phyloP scores from a whole-genome alignment of 495 filamentous ascomycete species.

The Aspergillus wentii region DNA sequence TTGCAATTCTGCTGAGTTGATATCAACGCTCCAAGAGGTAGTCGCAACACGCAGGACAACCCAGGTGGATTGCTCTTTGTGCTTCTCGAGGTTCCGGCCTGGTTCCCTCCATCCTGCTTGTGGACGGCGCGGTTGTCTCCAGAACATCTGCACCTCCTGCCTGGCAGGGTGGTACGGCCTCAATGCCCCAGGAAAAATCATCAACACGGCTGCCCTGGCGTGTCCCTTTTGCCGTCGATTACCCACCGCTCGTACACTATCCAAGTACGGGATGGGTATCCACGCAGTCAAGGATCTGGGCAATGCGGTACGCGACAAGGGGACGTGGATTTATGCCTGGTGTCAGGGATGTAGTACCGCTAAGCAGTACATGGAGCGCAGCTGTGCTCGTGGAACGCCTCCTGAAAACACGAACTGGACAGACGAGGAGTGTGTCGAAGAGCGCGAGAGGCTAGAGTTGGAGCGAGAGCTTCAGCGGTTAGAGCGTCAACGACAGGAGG shows the following conservation, averaged over 20 bases:
- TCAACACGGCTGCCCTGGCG: slow-evolving; percentile 35
- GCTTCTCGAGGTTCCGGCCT: slow-evolving; percentile 26
- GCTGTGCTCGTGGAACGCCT: slow-evolving; percentile 26
- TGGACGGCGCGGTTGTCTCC: slow-evolving; percentile 18
- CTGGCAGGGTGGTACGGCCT: slow-evolving; percentile 18
- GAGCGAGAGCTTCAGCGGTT: slow-evolving; percentile 1
- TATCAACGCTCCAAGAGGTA: slow-evolving; percentile 22
- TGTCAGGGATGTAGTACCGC: slow-evolving; percentile 29
- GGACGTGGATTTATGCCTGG: slow-evolving; percentile 38
- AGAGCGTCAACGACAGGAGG: not conserved
- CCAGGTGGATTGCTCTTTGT: slow-evolving; percentile 30
- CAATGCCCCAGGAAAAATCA: slow-evolving; percentile 20
- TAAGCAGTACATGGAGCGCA: slow-evolving; percentile 24
- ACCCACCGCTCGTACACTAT: slow-evolving; percentile 23
- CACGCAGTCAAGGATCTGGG: slow-evolving; percentile 16
- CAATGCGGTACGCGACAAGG: slow-evolving; percentile 23
- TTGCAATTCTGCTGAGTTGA: slow-evolving; percentile 27
- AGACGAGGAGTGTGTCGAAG: slow-evolving; percentile 22
- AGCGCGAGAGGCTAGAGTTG: too few relatives aligned
- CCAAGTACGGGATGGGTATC: slow-evolving; percentile 15
- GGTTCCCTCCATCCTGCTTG: slow-evolving; percentile 17
- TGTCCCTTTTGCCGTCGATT: slow-evolving; percentile 40
- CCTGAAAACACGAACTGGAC: slow-evolving; percentile 19
- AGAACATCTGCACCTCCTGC: slow-evolving; percentile 19
- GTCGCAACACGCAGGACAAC: slow-evolving; percentile 27